Percentiles rank a stretch among this genome's conserved stretches.
Conservation (phyloP, 2,329 filamentous ascomycete species). For the Neodidymelliopsis sp. region DNA sequence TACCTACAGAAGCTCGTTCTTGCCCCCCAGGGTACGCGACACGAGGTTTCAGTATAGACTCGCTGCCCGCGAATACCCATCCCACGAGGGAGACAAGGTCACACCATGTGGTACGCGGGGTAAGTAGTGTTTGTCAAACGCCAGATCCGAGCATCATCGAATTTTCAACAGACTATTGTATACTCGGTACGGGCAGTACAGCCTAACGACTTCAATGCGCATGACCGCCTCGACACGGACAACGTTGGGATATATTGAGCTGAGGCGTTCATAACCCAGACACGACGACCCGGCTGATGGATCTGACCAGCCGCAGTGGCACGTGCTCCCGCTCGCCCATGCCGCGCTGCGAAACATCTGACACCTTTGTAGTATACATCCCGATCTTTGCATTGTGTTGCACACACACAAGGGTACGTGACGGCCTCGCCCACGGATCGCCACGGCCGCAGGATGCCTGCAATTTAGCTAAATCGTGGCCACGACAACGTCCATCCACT, state of each 20-base stretch:
- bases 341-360: conserved; percentile 14
- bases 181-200: neutral
- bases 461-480: conserved; percentile 30
- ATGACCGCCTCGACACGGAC: conserved; percentile 5
- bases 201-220: neutral
- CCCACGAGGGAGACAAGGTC: conserved; percentile 18
- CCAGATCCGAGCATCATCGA: conserved; percentile 8
- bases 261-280: conserved; percentile 11
- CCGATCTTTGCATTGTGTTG: conserved; percentile 6
- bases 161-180: neutral
- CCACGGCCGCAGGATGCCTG: conserved; percentile 23
- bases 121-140: conserved; percentile 25
- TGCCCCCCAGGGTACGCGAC: conserved; percentile 11
- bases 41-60: conserved; percentile 12
- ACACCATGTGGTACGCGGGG: conserved; percentile 25
- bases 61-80: conserved; percentile 7
- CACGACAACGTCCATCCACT: conserved; percentile 13
- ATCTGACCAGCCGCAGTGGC: conserved; percentile 11
- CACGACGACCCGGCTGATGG: conserved; percentile 19
- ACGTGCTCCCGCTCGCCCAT: conserved; percentile 10
- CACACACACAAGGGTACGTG: conserved; percentile 17
- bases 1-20: conserved; percentile 14
- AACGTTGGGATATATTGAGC: conserved; percentile 8
- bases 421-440: no score
- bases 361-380: conserved; percentile 8